Base-by-base conservation (phyloP, 352 stramenopile genomes). In the Blastocystis sp. region DNA sequence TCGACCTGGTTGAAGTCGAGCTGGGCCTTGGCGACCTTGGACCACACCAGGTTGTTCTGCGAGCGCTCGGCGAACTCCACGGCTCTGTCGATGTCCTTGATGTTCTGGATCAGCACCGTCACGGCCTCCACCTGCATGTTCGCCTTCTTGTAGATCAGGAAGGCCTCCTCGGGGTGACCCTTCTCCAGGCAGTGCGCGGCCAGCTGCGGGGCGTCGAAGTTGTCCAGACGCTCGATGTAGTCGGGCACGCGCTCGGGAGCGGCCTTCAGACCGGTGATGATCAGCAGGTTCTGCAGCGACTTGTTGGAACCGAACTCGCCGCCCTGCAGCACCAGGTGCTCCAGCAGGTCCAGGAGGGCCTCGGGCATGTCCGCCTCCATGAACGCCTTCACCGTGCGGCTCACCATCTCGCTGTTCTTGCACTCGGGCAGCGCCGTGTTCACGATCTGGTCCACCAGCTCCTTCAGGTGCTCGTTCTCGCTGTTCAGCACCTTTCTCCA, bases 201-300 rank as follows among this genome's bases (percentile, higher is more conserved):
- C 91, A 99, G 99, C 87, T 99, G 95, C 38, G 97, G 97, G 42
- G 96, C 97, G 91, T 99, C 97, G 89, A 99, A 99, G 93, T 99
- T 99, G 92, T 99, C 97, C 79, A 99, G 93, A 89, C 98, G 95
- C 92, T 99, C 98, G 89, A 99, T 97, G 92, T 99, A 99, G 89
- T 98, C 96, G 92, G 98, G 97, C 71, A 99, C 97, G 91, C 98
- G 97, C 84, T 97, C 95, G 90, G 97, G 94, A 89, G 97, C 95
- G 65, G 96, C 96, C 91, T 98, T 97, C 87, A 99, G 99, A 45
- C 97, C 97, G 59, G 97, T 99, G 82, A 99, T 93, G 91, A 99
- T 98, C 76, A 99, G 91, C 89, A 99, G 91, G 92, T 99, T 99
- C 92, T 99, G 97, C 82, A 99, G 90, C 91, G 98, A 99, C 90